Evolutionary conservation across 306 rosid species (phyloP), one percentile per base, ranked within the genome.

Genomic region (Rubus parviflorus): DNA sequence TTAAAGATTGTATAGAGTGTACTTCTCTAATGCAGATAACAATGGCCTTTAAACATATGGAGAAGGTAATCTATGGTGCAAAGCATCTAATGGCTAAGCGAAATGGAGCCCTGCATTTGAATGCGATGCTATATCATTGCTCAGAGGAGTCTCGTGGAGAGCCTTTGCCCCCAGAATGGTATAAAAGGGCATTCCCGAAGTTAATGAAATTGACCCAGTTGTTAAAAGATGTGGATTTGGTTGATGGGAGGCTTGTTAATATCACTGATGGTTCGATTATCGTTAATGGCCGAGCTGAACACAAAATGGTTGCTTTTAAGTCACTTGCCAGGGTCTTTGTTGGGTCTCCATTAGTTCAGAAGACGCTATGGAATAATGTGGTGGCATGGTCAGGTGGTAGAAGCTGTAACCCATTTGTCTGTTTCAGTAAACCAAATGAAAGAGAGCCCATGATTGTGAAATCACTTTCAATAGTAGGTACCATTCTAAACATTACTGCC

Each of bases 181-280:
- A 83, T 52, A 84, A 70, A 64, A 80, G 80, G 19, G 85, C 77
- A 16, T 85, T 86, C 82, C 85, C 77, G 14, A 86, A 87, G 87
- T 47, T 91, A 2, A 54, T 62, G 23, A 81, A 83, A 54, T 69
- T 90, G 82, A 16, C 88, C 69, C 77, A 60, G 63, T 22, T 68
- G 81, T 82, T 94, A 56, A 88, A 76, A 70, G 74, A 86, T 71
- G 92, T 89, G 78, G 95, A 92, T 71, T 74, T 80, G 37, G 48
- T 83, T 45, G 89, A 90, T 51, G 95, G 97, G 68, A 85, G 85
- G 76, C 90, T 95, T 42, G 87, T 90, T 72, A 84, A 90, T 73
- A n/a, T 83, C 13, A 72, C 37, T 47, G 85, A 71, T 54, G 89
- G 86, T 82, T 82, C 97, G 35, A 58, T 85, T 70, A 66, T 95